Evolutionary conservation across 805 yeast species (phyloP), one percentile per base, ranked within the genome.

Genomic region (Metschnikowia lachancei): DNA sequence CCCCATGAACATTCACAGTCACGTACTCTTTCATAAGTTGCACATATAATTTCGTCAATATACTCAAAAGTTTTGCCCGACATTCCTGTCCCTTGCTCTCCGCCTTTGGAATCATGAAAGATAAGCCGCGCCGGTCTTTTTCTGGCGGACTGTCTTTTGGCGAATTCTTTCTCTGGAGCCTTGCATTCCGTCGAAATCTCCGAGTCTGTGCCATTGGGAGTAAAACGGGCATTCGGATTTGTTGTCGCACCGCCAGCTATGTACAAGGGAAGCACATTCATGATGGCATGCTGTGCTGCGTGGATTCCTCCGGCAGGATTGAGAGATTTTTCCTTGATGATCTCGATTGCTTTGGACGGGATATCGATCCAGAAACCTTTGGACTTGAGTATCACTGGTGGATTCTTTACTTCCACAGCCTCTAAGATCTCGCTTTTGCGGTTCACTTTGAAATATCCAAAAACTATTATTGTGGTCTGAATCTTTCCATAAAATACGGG

Each of bases 81-180:
- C 37, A 92, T 69, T 0, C 98, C 98, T 0, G 88, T 78, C 0
- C 96, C 96, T 37, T 74, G 70, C 45, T 74, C 74, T 1, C 95
- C 96, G 10, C 95, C 96, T 57, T 83, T 81, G 1, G 88, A 76
- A 62, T 94, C 98, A 59, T 82, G 82, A 55, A 94, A 86, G 1
- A 91, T 81, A 41, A 94, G 67, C 44, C 99, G 70, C 0, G 95
- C 96, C 0, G 98, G 98, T 35, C 99, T 69, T 46, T 77, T 79
- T 34, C 99, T 69, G 14, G 66, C 64, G 0, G 92, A 77, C 58
- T 86, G 86, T 24, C 89, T 66, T 40, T 76, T 75, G 1, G 96
- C 87, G 72, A 92, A 87, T 61, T 94, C 99, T 58, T 94, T 94
- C 54, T 90, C 96, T 0, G 99, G 97, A 0, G 98, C 97, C 59